Conservation (phyloP, 1,139 yeast genomes). For the Yamadazyma atmosphaerica region DNA sequence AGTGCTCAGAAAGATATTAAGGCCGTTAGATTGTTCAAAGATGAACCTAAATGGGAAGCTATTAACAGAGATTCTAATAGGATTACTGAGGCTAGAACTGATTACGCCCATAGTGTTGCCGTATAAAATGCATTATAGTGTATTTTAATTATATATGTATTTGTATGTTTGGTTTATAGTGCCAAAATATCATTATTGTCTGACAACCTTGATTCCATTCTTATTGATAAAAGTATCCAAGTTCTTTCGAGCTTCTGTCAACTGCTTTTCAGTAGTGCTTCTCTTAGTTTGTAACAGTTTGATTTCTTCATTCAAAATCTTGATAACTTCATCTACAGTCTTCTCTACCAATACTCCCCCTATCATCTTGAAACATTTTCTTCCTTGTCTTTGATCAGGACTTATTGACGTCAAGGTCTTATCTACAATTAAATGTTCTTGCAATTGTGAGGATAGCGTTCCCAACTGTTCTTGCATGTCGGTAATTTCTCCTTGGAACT, state of each 20-base stretch:
- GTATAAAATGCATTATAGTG: slow-evolving; percentile 17
- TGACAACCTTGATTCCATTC: slow-evolving; percentile 65
- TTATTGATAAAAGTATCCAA: slow-evolving; percentile 69
- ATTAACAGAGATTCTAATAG: slow-evolving; percentile 54
- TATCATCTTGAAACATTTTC: slow-evolving; percentile 90
- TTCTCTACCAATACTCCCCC: slow-evolving; percentile 92
- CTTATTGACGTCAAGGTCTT: slow-evolving; percentile 28
- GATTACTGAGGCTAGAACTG: slow-evolving; percentile 30
- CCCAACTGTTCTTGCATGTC: slow-evolving; percentile 57
- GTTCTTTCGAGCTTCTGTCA: slow-evolving; percentile 48
- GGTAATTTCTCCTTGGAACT: slow-evolving; percentile 59
- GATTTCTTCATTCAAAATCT: slow-evolving; percentile 63
- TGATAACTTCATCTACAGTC: slow-evolving; percentile 71
- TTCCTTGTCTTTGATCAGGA: slow-evolving; percentile 45
- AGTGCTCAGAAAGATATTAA: slow-evolving; percentile 56
- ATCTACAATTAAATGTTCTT: slow-evolving; percentile 44
- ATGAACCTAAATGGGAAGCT: slow-evolving; percentile 97
- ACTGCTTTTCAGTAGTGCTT: slow-evolving; percentile 44
- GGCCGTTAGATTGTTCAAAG: slow-evolving; percentile 85
- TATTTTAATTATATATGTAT: slow-evolving; percentile 4
- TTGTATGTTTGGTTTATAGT: neutral
- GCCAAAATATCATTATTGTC: slow-evolving; percentile 13
- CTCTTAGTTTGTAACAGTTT: slow-evolving; percentile 46
- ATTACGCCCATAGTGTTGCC: slow-evolving; percentile 31
- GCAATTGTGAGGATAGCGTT: slow-evolving; percentile 45